phyloP scores from a whole-genome alignment of 2,329 filamentous ascomycete species.

The Dothistroma septosporum region DNA sequence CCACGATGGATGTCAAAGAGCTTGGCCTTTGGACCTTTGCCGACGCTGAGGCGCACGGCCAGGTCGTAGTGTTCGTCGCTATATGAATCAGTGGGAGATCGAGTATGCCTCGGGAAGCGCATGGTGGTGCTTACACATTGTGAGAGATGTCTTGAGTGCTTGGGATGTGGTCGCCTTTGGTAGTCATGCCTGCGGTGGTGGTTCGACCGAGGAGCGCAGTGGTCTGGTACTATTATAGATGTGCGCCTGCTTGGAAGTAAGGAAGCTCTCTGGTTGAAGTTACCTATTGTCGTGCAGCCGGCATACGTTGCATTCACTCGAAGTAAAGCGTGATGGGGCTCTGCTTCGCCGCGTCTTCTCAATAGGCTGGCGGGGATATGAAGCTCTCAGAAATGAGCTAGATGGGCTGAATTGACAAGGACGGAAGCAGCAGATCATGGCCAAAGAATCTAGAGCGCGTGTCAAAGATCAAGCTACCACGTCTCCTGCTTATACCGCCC shows the following conservation, averaged over 20 bases:
- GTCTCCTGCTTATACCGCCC: slow-evolving; percentile 66
- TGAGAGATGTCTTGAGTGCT: not conserved
- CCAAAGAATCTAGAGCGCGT: not conserved
- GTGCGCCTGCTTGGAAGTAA: too few species aligned
- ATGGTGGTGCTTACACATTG: not conserved
- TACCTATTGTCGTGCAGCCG: too few species aligned
- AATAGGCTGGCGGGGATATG: too few species aligned
- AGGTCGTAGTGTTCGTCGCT: not conserved
- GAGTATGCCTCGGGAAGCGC: too few species aligned
- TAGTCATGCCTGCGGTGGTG: not conserved
- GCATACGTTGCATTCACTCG: too few species aligned
- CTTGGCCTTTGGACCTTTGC: slow-evolving; percentile 1
- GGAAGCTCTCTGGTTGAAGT: too few species aligned
- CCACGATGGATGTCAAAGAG: slow-evolving; percentile 19
- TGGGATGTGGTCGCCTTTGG: not conserved
- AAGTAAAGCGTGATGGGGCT: too few species aligned
- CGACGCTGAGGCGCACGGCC: slow-evolving; percentile 12
- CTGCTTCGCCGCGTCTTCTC: too few species aligned
- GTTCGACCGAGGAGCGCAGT: not conserved
- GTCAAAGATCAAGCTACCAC: slow-evolving; percentile 48
- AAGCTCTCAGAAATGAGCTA: too few species aligned
- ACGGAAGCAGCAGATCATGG: not conserved
- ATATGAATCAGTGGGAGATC: too few species aligned
- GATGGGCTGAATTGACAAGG: too few species aligned
- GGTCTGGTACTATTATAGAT: too few species aligned